phyloP scores from a whole-genome alignment of 495 filamentous ascomycete species.

The Schizothecium vesticola region DNA sequence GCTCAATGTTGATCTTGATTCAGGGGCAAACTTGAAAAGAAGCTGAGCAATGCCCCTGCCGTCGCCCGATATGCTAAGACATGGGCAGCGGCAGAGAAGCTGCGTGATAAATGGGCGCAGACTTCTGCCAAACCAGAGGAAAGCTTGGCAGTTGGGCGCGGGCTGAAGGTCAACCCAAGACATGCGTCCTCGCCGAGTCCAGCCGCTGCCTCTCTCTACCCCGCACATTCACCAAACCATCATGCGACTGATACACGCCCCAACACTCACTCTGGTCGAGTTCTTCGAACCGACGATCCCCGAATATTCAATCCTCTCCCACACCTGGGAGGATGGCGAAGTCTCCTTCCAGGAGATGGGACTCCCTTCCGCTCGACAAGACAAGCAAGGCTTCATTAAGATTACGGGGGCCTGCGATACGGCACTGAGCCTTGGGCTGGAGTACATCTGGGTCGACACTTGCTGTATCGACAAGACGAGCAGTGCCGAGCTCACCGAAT shows the following conservation, averaged over 20 bases:
- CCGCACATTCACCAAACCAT: background rate
- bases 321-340: background rate
- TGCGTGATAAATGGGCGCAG: background rate
- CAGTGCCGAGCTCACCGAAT: background rate
- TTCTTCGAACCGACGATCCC: background rate
- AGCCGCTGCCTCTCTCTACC: background rate
- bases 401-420: background rate
- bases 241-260: background rate
- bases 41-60: too few species aligned
- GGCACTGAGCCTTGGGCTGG: background rate
- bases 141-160: background rate
- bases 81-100: too few species aligned
- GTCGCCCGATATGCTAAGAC: too few species aligned
- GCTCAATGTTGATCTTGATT: background rate
- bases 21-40: background rate
- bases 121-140: background rate
- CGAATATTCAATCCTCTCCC: background rate
- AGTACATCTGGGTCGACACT: background rate
- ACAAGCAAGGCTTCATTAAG: background rate
- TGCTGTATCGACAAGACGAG: background rate
- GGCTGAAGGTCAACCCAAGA: background rate
- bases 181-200: background rate
- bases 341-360: background rate
- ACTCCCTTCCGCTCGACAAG: background rate
- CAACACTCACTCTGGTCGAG: background rate